Conservation (phyloP, 2,329 filamentous ascomycete genomes). For the Stemphylium lycopersici region DNA sequence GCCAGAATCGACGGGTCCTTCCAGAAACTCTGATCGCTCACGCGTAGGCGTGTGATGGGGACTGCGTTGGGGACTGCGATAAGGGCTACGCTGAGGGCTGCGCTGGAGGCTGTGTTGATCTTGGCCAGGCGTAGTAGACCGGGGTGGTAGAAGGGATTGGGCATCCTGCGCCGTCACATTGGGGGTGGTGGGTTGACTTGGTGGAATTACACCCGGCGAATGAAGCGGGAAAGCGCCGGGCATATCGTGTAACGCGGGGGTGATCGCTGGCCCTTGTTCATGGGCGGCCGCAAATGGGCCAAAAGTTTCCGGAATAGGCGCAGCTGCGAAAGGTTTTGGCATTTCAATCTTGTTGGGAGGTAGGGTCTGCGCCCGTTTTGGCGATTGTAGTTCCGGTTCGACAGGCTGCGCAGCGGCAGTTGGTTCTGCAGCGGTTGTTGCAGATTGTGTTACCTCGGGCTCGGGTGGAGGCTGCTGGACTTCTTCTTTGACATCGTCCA, state of each 20-base stretch:
- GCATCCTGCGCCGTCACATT: conserved; percentile 24
- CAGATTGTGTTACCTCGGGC: conserved; percentile 2
- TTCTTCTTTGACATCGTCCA: conserved; percentile 15
- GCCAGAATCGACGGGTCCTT: conserved; percentile 39
- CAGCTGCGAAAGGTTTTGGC: conserved; percentile 23
- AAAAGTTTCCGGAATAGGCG: not conserved
- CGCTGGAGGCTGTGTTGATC: conserved; percentile 15
- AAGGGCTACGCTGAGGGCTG: conserved; percentile 18
- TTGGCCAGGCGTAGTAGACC: conserved; percentile 19
- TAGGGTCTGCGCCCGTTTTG: conserved; percentile 28
- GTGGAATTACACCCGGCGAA: conserved; percentile 49
- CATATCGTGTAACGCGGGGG: conserved; percentile 33
- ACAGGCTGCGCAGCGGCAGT: conserved; percentile 12
- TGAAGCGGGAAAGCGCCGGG: conserved; percentile 69
- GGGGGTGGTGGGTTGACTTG: conserved; percentile 49
- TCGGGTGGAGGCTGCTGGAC: conserved; percentile 5
- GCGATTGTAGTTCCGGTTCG: conserved; percentile 14
- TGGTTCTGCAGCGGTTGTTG: conserved; percentile 11
- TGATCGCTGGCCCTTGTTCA: conserved; percentile 34
- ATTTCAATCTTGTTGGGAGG: conserved; percentile 34
- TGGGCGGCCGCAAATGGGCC: conserved; percentile 12
- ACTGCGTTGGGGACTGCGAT: conserved; percentile 22
- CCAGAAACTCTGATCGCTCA: conserved; percentile 43
- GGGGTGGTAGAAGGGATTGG: conserved; percentile 28
- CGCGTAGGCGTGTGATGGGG: conserved; percentile 37